These are phyloP conservation scores for Groenewaldozyma auringiensis DNA, from an alignment of 1,139 yeast species.

Conservation along the genomic window DNA sequence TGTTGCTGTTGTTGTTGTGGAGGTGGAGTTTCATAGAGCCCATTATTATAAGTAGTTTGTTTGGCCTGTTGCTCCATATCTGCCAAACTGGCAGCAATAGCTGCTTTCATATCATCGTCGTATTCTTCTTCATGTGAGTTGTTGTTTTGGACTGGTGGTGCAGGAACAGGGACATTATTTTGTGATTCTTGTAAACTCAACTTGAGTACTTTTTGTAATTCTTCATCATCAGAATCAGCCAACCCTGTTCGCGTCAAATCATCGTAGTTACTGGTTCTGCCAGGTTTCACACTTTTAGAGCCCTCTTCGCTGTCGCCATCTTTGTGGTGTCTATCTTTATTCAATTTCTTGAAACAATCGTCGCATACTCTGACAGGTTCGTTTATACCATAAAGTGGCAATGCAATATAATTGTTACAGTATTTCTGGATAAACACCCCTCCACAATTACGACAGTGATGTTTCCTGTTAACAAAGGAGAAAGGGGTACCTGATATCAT, in stretches of 20 bases:
- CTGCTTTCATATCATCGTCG: constrained; percentile 88
- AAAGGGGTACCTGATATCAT: constrained; percentile 86
- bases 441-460: constrained; percentile 96
- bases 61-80: constrained; percentile 43
- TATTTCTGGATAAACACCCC: constrained; percentile 86
- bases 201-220: constrained; percentile 68
- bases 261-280: background rate
- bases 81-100: constrained; percentile 84
- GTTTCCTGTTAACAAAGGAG: constrained; percentile 79
- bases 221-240: constrained; percentile 60
- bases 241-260: constrained; percentile 3
- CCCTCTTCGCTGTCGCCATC: constrained; percentile 1
- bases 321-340: background rate
- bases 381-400: constrained; percentile 79
- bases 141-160: constrained; percentile 14
- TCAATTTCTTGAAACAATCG: constrained; percentile 60
- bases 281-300: background rate
- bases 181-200: constrained; percentile 59
- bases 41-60: constrained; percentile 3
- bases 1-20: no score
- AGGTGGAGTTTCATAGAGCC: constrained; percentile 7
- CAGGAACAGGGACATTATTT: constrained; percentile 11
- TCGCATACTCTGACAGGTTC: constrained; percentile 94
- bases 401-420: constrained; percentile 58
- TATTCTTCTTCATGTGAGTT: constrained; percentile 47